Conservation (phyloP, 805 yeast genomes). For the Lipomyces spencermartinsiae region DNA sequence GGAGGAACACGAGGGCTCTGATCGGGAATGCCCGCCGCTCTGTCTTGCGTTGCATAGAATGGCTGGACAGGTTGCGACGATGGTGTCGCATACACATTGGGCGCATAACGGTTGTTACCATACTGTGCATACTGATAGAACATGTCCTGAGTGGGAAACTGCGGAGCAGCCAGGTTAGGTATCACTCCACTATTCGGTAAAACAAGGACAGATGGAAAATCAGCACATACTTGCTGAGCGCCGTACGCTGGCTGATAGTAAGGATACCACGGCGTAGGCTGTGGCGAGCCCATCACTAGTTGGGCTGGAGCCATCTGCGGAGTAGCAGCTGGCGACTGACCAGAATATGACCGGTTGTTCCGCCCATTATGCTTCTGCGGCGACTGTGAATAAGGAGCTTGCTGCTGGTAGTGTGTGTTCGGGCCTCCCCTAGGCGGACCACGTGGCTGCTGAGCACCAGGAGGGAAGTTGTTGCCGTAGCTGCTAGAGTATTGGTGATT, state of each 20-base stretch:
- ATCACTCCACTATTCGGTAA: background rate
- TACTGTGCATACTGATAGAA: background rate
- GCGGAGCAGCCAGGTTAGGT: slow-evolving; percentile 11
- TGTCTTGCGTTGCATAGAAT: slow-evolving; percentile 17
- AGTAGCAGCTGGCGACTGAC: slow-evolving; percentile 33
- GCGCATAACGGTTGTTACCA: slow-evolving; percentile 12
- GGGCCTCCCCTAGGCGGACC: slow-evolving; percentile 29
- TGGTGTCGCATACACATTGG: slow-evolving; percentile 10
- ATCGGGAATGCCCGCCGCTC: slow-evolving; percentile 22
- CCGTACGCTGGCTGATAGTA: slow-evolving; percentile 12
- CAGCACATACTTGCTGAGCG: slow-evolving; percentile 5
- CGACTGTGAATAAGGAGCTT: slow-evolving; percentile 12
- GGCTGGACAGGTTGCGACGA: slow-evolving; percentile 15
- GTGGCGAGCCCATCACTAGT: slow-evolving; percentile 19
- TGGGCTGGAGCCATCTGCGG: slow-evolving; percentile 35
- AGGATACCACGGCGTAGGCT: slow-evolving; percentile 10
- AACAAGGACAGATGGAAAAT: background rate
- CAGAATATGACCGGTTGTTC: slow-evolving; percentile 17
- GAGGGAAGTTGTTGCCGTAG: slow-evolving; percentile 11
- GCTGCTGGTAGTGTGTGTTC: slow-evolving; percentile 20
- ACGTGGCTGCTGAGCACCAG: slow-evolving; percentile 26
- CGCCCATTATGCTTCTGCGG: slow-evolving; percentile 30
- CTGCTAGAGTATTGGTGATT: slow-evolving; percentile 13
- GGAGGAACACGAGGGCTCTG: slow-evolving; percentile 25
- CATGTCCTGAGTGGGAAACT: slow-evolving; percentile 8